These are phyloP conservation scores for Cercospora zeina DNA, from an alignment of 2,329 filamentous ascomycete genomes.

Conservation along the genomic window DNA sequence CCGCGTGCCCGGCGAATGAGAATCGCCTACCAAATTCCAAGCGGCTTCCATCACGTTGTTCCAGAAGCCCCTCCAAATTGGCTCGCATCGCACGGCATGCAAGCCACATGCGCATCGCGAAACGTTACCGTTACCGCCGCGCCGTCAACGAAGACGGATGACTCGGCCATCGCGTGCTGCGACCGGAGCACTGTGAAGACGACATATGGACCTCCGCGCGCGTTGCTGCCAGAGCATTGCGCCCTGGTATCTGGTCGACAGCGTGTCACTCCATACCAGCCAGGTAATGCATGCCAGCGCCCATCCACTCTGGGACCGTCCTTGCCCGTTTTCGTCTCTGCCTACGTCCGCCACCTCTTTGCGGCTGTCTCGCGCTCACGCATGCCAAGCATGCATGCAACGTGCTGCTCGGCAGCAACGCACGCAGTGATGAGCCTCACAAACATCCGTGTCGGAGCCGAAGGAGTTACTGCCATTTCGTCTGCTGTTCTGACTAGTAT, in stretches of 20 bases:
- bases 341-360: not conserved
- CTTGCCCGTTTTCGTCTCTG: not conserved
- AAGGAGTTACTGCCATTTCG: not conserved
- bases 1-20: not conserved
- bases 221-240: not conserved
- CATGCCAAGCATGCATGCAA: not conserved
- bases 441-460: not conserved
- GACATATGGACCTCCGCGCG: not conserved
- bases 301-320: not conserved
- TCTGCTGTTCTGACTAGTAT: not conserved
- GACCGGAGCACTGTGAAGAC: not conserved
- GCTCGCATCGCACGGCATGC: not conserved
- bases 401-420: no score
- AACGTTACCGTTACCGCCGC: no score
- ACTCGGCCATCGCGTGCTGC: not conserved
- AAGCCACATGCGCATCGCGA: constrained; percentile 14
- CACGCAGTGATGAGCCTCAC: not conserved
- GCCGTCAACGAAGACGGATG: no score
- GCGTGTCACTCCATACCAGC: not conserved
- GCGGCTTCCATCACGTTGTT: not conserved
- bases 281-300: not conserved
- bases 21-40: constrained; percentile 2
- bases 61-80: constrained; percentile 7
- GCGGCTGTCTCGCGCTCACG: not conserved
- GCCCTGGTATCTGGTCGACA: not conserved